Base-by-base conservation (phyloP, 129 eudicot species). In the Flaveria trinervia region DNA sequence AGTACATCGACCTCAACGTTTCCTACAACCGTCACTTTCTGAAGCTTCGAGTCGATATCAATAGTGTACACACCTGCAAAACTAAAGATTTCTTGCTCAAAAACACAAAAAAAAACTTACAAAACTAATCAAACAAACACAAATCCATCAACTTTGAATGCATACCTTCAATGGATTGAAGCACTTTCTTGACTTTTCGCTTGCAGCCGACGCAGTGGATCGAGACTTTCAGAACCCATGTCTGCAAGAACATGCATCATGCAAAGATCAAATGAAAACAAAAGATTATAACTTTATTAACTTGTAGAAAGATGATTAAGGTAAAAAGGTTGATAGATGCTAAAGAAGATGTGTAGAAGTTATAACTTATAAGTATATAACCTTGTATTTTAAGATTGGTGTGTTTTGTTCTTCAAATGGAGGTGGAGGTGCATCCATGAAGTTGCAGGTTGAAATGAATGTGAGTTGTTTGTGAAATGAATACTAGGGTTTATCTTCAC, bases 171-270 rank as follows among this genome's bases (percentile, higher is more conserved):
- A 93, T 87, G 87, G 76, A 59, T 15, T 85, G 92, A 7, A 93
- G 91, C 41, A 90, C 85, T 91, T 83, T 93, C 91, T 90, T 90
- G 79, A 93, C 92, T 81, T 93, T 89, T 69, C 91, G 82, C 80
- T 84, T 88, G 88, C 98, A 93, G 41, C 98, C 98, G 78, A 82
- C 82, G 46, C 98, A 93, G 76, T 93, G 98, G 76, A 93, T 93
- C 77, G 96, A 89, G 61, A 88, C 95, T 73, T 84, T 93, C 69
- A 93, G 83, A 77, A 84, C 82, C 93, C 95, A 93, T 68, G 90
- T 86, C 96, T 93, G 76, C 52, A 64, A 71, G 44, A 72, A 69
- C 41, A 66, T 17, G 82, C 82, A 75, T 28, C 55, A 70, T 48
- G 12, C 43, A 14, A 17, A 25, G 14, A 60, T 45, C 16, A 1